Evolutionary conservation across 176 grass and related monocot genomes (phyloP), one percentile per base, ranked within the genome.

Genomic region (Cymbopogon citratus): DNA sequence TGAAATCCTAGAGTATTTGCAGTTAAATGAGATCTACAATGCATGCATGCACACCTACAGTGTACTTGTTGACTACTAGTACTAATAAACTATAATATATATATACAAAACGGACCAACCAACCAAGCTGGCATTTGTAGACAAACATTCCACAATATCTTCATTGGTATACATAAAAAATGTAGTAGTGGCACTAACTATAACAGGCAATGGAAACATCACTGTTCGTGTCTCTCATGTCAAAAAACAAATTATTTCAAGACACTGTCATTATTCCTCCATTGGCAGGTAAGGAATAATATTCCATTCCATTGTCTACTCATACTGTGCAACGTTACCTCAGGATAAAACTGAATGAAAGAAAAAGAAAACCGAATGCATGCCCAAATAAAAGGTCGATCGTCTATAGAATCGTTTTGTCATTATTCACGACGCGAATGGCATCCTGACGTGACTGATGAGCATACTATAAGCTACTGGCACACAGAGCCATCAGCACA

Each of bases 361-460:
- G 8, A 3, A 44, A 44, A 9, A 41, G 2, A 41, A 41, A 41
- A 41, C 27, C 63, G 75, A 38, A 56, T 31, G 82, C 41, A 44
- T 66, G 38, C 63, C 61, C n/a, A n/a, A 33, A 33, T 33, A 2
- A 57, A 76, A 78, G n/a, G 27, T 54, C n/a, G 57, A 34, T 29
- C 76, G 54, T n/a, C 21, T 59, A 19, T 36, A 73, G 81, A 68
- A 45, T 54, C 49, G 26, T 81, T 81, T 6, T 79, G 56, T 40
- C 68, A 74, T 85, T 90, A 61, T 79, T 27, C 34, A 36, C 43
- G 78, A 21, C 9, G 24, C 15, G 73, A 71, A 84, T 54, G 85
- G 75, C 45, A 31, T 82, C 69, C 11, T 85, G 87, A 85, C 65
- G 63, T 91, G 89, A 91, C 77, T 26, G 75, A 39, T 80, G 70